Conservation (phyloP, 441 rosid species). For the Erodium moschatum region DNA sequence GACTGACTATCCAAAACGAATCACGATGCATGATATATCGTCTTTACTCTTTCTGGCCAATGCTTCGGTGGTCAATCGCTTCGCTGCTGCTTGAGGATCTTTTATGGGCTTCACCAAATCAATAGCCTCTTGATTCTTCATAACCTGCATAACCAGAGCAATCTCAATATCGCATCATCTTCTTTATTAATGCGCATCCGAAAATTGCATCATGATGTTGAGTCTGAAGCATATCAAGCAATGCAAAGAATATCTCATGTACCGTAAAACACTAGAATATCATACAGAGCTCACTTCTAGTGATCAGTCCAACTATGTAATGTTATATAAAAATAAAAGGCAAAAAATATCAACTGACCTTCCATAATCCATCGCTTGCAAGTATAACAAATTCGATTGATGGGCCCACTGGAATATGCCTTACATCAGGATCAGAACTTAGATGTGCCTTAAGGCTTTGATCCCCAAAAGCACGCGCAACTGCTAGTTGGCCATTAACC, state of each 20-base stretch:
- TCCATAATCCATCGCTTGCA: slow-evolving; percentile 72
- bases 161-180: background rate
- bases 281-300: background rate
- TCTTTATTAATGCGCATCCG: background rate
- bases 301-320: background rate
- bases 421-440: slow-evolving; percentile 54
- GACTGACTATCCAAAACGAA: slow-evolving; percentile 35
- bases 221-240: no score
- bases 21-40: slow-evolving; percentile 68
- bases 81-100: slow-evolving; percentile 59
- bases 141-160: slow-evolving; percentile 35
- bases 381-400: slow-evolving; percentile 45
- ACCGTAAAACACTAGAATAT: background rate
- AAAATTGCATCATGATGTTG: background rate
- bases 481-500: slow-evolving; percentile 70
- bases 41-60: slow-evolving; percentile 62
- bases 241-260: background rate
- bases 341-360: slow-evolving; percentile 35
- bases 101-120: slow-evolving; percentile 45
- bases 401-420: slow-evolving; percentile 41
- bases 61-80: slow-evolving; percentile 52
- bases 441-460: slow-evolving; percentile 63
- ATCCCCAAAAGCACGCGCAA: slow-evolving; percentile 73
- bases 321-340: background rate
- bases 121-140: slow-evolving; percentile 55